These are phyloP conservation scores for Mycosphaerella arachidis DNA, from an alignment of 2,329 filamentous ascomycete genomes.

Conservation along the genomic window DNA sequence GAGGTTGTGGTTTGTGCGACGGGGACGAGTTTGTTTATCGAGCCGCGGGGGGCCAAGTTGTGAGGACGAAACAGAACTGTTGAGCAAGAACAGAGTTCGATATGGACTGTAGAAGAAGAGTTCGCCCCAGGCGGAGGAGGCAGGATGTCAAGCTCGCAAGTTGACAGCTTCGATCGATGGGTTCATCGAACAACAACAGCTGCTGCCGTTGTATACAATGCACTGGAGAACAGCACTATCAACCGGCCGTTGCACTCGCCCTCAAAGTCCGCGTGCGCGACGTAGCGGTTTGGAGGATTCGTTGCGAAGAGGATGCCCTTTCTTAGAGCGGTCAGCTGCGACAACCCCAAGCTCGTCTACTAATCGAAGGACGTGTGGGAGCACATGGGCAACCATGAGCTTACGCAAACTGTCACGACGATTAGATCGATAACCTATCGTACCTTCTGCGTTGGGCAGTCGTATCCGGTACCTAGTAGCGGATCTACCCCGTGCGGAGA, in stretches of 20 bases:
- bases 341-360: not conserved
- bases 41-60: slow-evolving; percentile 21
- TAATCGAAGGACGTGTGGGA: not conserved
- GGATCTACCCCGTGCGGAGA: slow-evolving; percentile 6
- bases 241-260: not conserved
- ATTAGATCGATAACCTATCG: not conserved
- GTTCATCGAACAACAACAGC: not conserved
- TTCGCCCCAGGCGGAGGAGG: not conserved
- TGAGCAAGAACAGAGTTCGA: not conserved
- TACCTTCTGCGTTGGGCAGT: slow-evolving; percentile 6
- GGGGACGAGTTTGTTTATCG: slow-evolving; percentile 52
- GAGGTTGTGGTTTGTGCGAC: slow-evolving; percentile 47
- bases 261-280: not conserved
- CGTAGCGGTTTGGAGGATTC: not conserved
- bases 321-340: too few species aligned
- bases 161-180: not conserved
- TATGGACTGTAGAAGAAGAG: not conserved
- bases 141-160: not conserved
- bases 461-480: slow-evolving; percentile 3
- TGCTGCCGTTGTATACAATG: not conserved
- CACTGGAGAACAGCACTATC: not conserved
- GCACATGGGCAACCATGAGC: not conserved
- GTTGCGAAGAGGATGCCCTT: not conserved
- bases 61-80: slow-evolving; percentile 1
- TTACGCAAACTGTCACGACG: not conserved